Base-by-base conservation (phyloP, 2,329 filamentous ascomycete species). In the Thelonectria rubi region DNA sequence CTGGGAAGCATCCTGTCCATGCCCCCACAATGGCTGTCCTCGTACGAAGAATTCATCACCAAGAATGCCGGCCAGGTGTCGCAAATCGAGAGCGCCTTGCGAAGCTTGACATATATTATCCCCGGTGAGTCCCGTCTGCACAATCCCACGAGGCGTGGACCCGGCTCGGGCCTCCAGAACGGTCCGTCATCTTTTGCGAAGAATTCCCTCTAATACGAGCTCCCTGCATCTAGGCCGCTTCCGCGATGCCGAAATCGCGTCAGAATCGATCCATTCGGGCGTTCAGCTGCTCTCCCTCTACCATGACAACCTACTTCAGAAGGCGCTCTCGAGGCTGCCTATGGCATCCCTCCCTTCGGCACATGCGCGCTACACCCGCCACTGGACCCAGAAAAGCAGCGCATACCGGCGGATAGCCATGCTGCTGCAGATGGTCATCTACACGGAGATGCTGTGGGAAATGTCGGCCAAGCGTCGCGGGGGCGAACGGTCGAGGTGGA, bases 371-470 rank as follows among this genome's bases (percentile, higher is more conserved):
- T 91, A 91, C 76, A 91, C 88, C 11, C 84, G 84, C 58, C 88
- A 87, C 76, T 91, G 88, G 88, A 82, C 85, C 7, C 77, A 82
- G 57, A 85, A 84, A 69, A 88, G 84, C 71, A 81, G 84, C 5
- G 82, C 92, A 10, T 99, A 99, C 77, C 87, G 90, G 61, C 87
- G 91, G 61, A 87, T 96, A 56, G 94, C 94, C 42, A 84, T 94
- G 66, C 81, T 93, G 5, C 81, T 99, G 50, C 93, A 97, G 75
- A 91, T 97, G 79, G 91, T 97, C 24, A 91, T 95, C 69, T 98
- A 98, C 74, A 97, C 94, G 0, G 93, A 99, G 79, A 82, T 99
- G 30, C 80, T 99, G n/a, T 95, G 94, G 86, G 95, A 99, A 76
- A 99, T 99, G 95, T 87, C 91, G 26, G 94, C 94, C 26, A 96